phyloP scores from a whole-genome alignment of 139 green algal genomes.

The Deuterostichococcus epilithicus region DNA sequence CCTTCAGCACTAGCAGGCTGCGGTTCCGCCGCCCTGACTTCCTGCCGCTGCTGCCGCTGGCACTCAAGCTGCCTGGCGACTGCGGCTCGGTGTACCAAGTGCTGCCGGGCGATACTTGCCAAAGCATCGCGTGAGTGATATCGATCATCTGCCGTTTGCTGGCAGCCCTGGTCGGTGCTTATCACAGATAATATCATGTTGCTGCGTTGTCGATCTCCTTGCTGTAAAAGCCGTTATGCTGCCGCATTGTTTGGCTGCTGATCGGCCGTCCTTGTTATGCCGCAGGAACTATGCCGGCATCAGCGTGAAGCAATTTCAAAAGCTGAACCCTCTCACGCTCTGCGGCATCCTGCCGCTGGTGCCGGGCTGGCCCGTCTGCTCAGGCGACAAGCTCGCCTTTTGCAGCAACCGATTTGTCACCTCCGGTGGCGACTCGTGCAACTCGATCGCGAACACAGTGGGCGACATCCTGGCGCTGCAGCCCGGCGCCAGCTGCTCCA shows the following conservation, averaged over 20 bases:
- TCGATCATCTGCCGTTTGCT: not conserved
- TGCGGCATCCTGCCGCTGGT: not conserved
- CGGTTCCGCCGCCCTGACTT: too few species aligned
- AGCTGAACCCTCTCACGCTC: not conserved
- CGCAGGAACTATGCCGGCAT: not conserved
- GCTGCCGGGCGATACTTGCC: not conserved
- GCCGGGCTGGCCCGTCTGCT: not conserved
- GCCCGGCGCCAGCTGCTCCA: not conserved
- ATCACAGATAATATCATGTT: too few species aligned
- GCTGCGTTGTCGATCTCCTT: too few species aligned
- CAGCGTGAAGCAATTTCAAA: not conserved
- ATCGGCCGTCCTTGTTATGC: too few species aligned
- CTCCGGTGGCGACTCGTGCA: not conserved
- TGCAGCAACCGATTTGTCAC: not conserved
- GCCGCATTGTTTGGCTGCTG: too few species aligned
- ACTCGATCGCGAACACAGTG: not conserved
- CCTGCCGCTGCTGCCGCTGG: too few species aligned
- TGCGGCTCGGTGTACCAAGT: not conserved
- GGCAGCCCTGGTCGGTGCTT: too few species aligned
- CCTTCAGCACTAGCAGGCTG: too few species aligned
- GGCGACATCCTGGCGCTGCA: not conserved
- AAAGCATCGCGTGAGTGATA: not conserved
- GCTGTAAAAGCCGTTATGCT: too few species aligned
- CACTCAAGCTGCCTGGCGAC: not conserved
- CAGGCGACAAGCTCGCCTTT: not conserved